Evolutionary conservation across 495 filamentous ascomycete genomes (phyloP), one percentile per base, ranked within the genome.

Genomic region (Bryoglossum gracile): DNA sequence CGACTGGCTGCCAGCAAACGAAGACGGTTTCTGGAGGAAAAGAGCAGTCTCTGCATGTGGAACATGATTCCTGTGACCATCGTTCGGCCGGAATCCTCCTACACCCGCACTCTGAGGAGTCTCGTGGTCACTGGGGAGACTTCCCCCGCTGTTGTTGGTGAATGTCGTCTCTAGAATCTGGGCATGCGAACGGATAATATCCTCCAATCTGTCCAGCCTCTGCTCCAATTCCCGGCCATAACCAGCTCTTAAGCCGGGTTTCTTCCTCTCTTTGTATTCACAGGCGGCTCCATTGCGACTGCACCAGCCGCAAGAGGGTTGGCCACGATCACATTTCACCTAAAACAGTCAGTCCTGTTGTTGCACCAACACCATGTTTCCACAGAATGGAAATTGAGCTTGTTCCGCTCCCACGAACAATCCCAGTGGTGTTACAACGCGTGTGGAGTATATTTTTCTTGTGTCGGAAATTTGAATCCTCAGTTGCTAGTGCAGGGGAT

Each of bases 281-380:
- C 87, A 92, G 21, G 69, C 32, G 34, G 86, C 82, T 4, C 76
- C 75, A 63, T 94, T 94, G 46, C 86, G 80, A 55, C 72, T 73
- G 60, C 89, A 95, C 88, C 89, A 94, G 36, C 89, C 89, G 65
- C 89, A 95, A 48, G 79, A 81, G 8, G 89, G 89, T 48, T 89
- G 86, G 8, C 81, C 77, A 18, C 87, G 81, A 68, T 92, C 84
- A 63, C 83, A 88, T 72, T 87, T 88, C 38, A 87, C 84, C 72
- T 80, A 55, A 1, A 13, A 10, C 10, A 34, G 50, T 49, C 33
- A 51, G 42, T 37, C 37, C 28, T 56, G n/a, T n/a, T n/a, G n/a
- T n/a, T n/a, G n/a, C n/a, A n/a, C n/a, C n/a, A n/a, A n/a, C n/a
- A n/a, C n/a, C n/a, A n/a, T n/a, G n/a, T n/a, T n/a, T n/a, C n/a